Conservation (phyloP, 768 basidiomycete species). For the Mycena alexandri region DNA sequence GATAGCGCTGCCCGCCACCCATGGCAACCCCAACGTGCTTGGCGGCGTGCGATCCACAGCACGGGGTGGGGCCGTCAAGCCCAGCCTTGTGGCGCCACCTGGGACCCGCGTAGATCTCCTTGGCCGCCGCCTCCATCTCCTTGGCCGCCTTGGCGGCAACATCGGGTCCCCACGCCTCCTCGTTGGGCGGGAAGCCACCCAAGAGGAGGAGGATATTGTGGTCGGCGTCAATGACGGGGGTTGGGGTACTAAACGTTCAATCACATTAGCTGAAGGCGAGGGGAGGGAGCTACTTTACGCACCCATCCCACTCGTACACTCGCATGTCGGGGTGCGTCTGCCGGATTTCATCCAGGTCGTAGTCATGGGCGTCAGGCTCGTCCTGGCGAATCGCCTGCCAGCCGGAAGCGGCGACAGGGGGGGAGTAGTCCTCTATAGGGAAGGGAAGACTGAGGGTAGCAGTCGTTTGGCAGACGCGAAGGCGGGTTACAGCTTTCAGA, state of each 20-base stretch:
- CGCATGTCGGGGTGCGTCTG: neutral
- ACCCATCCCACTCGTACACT: constrained; percentile 1
- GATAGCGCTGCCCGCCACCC: constrained; percentile 5
- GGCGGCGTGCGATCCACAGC: neutral
- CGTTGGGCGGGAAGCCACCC: neutral
- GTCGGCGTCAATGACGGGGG: neutral
- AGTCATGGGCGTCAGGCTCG: constrained; percentile 1
- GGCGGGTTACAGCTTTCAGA: neutral
- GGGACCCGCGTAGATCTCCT: neutral
- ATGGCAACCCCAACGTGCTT: neutral
- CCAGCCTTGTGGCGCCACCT: neutral
- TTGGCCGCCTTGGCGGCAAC: neutral
- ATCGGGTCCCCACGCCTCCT: neutral
- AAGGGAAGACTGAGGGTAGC: neutral
- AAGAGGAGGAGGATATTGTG: neutral
- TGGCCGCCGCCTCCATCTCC: constrained; percentile 5
- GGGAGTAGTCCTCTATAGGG: neutral
- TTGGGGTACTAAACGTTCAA: neutral
- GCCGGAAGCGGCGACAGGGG: neutral
- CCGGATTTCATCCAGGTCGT: neutral
- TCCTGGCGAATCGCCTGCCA: constrained; percentile 1
- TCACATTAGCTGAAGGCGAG: too few relatives aligned
- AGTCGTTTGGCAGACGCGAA: neutral
- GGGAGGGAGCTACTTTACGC: neutral
- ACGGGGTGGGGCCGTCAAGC: neutral